Base-by-base conservation (phyloP, 139 green algal species). In the Picochlorum sp. region DNA sequence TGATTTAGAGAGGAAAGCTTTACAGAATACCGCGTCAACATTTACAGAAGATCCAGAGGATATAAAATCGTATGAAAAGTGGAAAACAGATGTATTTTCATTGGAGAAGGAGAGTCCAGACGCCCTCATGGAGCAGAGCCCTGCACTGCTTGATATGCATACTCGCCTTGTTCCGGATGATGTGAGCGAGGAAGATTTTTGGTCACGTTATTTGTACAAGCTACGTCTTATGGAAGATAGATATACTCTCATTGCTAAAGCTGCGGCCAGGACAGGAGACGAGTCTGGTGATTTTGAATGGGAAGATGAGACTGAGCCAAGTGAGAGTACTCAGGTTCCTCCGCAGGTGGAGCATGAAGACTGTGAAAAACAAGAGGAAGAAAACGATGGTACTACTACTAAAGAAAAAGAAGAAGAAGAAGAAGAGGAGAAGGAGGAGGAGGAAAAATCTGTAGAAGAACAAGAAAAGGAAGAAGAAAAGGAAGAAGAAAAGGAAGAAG, bases 11-110 rank as follows among this genome's bases (percentile, higher is more conserved):
- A 77, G 90, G 20, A 68, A 64, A 7, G 80, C 84, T 8, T 91
- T 95, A 83, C 88, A 97, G 80, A 80, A 90, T 18, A 89, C 95
- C 78, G 90, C 79, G 69, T 67, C 45, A 56, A 97, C 91, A 18
- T 97, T 97, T 74, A 95, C 85, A 62, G 90, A 97, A 51, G 91
- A 97, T 74, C 91, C 91, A 3, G 88, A 88, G 38, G 89, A 97
- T 61, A 41, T 49, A 1, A 79, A 80, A 14, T 86, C 90, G 14
- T 96, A 78, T 66, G 72, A 44, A 1, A 59, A 61, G 3, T 89
- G 84, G 75, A 56, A 66, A 23, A 38, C 24, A 49, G 37, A 4
- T 95, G 89, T 55, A 72, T 78, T 47, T 61, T 95, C 62, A 45
- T 34, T 6, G 70, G 32, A 65, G n/a, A 57, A 79, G 30, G 47